These are phyloP conservation scores for Leishmania braziliensis DNA, from an alignment of 208 protist genomes.

Conservation along the genomic window DNA sequence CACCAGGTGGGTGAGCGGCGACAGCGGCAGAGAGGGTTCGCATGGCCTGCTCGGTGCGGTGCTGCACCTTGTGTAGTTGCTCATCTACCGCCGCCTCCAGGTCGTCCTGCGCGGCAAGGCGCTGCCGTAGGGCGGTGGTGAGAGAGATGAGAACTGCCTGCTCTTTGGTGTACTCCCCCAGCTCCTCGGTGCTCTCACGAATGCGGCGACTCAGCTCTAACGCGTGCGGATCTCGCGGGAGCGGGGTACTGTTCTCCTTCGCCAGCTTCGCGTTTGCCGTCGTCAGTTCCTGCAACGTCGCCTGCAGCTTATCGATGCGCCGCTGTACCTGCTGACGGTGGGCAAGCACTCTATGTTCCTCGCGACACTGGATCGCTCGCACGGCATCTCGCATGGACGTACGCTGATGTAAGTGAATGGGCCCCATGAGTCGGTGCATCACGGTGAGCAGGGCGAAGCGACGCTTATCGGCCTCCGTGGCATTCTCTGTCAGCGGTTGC, in stretches of 20 bases:
- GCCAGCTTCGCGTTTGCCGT: conserved; percentile 50
- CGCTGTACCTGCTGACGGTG: conserved; percentile 23
- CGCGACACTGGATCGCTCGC: conserved; percentile 37
- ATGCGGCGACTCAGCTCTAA: conserved; percentile 63
- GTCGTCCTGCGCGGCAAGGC: conserved; percentile 57
- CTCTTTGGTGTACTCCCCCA: conserved; percentile 43
- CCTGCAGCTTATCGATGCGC: conserved; percentile 36
- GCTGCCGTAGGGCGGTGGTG: conserved; percentile 60
- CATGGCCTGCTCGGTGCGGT: conserved; percentile 30
- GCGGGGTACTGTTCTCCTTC: conserved; percentile 66
- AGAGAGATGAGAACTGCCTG: conserved; percentile 44
- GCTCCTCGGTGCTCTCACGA: conserved; percentile 59
- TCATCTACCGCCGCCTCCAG: conserved; percentile 70
- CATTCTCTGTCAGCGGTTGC: conserved; percentile 17
- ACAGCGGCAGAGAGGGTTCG: conserved; percentile 25
- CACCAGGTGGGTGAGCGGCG: conserved; percentile 21
- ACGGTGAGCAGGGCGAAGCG: conserved; percentile 38
- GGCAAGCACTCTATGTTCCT: conserved; percentile 35
- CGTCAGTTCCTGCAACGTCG: conserved; percentile 41
- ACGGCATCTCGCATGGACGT: conserved; percentile 35
- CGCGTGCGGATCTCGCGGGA: conserved; percentile 72
- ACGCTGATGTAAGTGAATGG: conserved; percentile 39
- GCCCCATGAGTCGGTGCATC: conserved; percentile 34
- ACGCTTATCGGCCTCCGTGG: conserved; percentile 26
- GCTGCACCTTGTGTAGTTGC: conserved; percentile 53